A percentile compares a stretch with the other conserved stretches of the same genome.
phyloP scores from a whole-genome alignment of 441 rosid genomes.

The Pelargonium citronellum region DNA sequence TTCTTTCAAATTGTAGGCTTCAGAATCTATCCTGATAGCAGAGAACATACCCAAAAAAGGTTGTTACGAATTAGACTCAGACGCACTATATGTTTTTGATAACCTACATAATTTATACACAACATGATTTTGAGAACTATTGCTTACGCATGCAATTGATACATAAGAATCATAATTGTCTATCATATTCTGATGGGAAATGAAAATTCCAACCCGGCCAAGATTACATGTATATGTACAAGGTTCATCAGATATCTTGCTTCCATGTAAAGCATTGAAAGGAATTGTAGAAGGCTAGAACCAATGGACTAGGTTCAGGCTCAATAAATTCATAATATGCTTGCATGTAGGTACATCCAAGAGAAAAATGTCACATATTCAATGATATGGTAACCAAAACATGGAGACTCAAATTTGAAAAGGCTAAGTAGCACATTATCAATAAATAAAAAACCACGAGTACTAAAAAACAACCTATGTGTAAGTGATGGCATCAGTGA shows the following conservation, averaged over 20 bases:
- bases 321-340: too few species aligned
- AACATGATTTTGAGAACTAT: background rate
- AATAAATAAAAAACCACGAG: background rate
- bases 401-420: background rate
- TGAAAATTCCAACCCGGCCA: conserved; percentile 3
- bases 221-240: background rate
- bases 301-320: too few species aligned
- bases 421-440: background rate
- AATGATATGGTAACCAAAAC: background rate
- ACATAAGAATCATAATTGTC: background rate
- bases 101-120: background rate
- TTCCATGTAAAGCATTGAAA: background rate
- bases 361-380: background rate
- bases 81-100: background rate
- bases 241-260: background rate
- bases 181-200: conserved; percentile 4
- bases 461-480: background rate
- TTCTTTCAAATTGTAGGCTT: conserved; percentile 55
- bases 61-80: background rate
- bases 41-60: conserved; percentile 25
- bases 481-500: background rate
- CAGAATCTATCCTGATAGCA: conserved; percentile 89
- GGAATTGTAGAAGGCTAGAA: too few species aligned
- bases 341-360: background rate
- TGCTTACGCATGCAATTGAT: conserved; percentile 9